Base-by-base conservation (phyloP, 768 basidiomycete genomes). In the Naganishia randhawae region DNA sequence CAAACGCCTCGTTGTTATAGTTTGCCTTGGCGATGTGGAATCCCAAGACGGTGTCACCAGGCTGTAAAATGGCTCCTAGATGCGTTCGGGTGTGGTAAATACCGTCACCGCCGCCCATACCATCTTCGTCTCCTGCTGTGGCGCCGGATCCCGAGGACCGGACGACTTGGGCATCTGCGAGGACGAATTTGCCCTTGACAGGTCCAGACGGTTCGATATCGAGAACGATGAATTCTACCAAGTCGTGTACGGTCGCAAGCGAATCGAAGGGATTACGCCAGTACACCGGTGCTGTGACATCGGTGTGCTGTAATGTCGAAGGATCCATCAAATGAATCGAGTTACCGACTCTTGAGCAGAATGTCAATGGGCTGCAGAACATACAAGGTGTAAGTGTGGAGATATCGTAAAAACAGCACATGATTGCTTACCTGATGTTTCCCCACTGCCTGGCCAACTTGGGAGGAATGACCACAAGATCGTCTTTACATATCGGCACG, bases 71-170 rank as follows among this genome's bases (percentile, higher is more conserved):
- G 17, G 86, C 89, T 63, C 96, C 96, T 50, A 99, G 87, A 75
- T 99, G 96, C 19, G 96, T 98, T 39, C 95, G 89, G 16, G 95
- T 96, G 81, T 97, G 93, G 82, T 86, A 92, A 70, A 95, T 96
- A 73, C 88, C 89, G 73, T 87, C 90, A 54, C 84, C 81, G 13
- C 81, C 77, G 5, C 86, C 86, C 74, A 78, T 79, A 4, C 83
- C 79, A 14, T 82, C 83, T 61, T 88, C 89, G 70, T 84, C 86
- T 69, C 87, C 87, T 54, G 45, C 45, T 35, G 69, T 71, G 42
- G 63, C 68, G 19, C 69, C 68, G 11, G 85, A 84, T 22, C 88
- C 88, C 0, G 88, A 85, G 13, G 92, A 51, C 29, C 77, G 84
- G 1, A 92, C 91, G 35, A 99, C 91, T 78, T 98, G 94, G 0